A percentile compares a stretch with the other conserved stretches of the same genome.
These are phyloP conservation scores for Penicillium sp. DNA, from an alignment of 2,329 filamentous ascomycete genomes.

Conservation along the genomic window DNA sequence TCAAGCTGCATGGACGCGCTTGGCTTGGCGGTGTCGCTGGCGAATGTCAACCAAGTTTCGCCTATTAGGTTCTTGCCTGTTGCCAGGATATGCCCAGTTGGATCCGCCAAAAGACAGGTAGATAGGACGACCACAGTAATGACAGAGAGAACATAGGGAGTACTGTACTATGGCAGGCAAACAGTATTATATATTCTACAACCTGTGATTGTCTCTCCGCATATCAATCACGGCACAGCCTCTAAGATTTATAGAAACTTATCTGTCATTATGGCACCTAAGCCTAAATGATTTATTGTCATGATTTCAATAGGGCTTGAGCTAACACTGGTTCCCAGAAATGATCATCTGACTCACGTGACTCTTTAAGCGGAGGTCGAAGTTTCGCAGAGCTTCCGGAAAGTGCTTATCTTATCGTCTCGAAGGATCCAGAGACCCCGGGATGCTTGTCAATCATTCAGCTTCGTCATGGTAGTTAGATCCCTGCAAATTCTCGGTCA, in stretches of 20 bases:
- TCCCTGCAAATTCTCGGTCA: constrained; percentile 13
- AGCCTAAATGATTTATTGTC: too few species aligned
- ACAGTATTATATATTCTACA: too few species aligned
- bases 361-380: constrained; percentile 11
- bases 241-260: too few species aligned
- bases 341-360: constrained; percentile 16
- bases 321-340: too few species aligned
- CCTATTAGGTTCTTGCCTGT: neutral
- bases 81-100: neutral
- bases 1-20: neutral
- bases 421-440: constrained; percentile 22
- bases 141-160: too few species aligned
- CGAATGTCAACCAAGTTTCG: neutral
- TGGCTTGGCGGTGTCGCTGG: neutral
- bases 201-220: too few species aligned
- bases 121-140: neutral
- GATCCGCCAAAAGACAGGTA: neutral
- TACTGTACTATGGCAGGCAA: too few species aligned
- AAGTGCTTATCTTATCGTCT: constrained; percentile 30
- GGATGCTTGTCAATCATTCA: neutral
- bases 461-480: constrained; percentile 11
- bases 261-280: too few species aligned
- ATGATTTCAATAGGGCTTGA: too few species aligned
- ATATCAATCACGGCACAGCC: too few species aligned
- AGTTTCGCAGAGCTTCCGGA: constrained; percentile 23